Conservation (phyloP, 1,284 basidiomycete species). For the Ceratobasidium sp. region DNA sequence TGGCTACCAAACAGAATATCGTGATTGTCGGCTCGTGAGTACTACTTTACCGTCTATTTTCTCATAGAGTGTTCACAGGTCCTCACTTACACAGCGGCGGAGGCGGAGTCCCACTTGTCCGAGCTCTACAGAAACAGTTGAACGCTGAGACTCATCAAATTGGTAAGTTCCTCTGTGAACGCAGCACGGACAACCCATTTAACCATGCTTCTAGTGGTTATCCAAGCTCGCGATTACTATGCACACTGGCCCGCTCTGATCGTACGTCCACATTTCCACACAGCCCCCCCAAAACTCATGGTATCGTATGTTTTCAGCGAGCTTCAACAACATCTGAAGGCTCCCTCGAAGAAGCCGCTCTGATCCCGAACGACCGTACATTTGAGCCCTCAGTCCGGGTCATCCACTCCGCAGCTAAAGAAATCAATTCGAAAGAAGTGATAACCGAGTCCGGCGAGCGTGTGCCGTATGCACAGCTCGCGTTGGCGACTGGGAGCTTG, state of each 20-base stretch:
- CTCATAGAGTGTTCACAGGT: background rate
- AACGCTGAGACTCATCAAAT: conserved; percentile 28
- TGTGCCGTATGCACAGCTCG: conserved; percentile 56
- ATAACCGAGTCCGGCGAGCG: conserved; percentile 52
- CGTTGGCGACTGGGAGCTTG: conserved; percentile 69
- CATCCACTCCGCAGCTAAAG: conserved; percentile 50
- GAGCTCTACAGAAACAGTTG: conserved; percentile 13
- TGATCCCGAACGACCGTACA: conserved; percentile 61
- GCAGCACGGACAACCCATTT: background rate
- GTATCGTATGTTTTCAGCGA: conserved; percentile 53
- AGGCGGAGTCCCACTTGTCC: conserved; percentile 10
- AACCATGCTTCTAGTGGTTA: conserved; percentile 47
- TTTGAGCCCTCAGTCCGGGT: background rate
- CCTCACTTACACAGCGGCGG: conserved; percentile 20
- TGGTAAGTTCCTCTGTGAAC: background rate
- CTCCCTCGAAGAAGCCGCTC: conserved; percentile 57
- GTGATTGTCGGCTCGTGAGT: conserved; percentile 46
- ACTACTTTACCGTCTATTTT: conserved; percentile 53
- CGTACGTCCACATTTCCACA: background rate
- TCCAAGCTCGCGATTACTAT: conserved; percentile 36
- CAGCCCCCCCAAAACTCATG: background rate
- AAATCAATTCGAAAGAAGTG: conserved; percentile 59
- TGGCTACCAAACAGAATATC: conserved; percentile 45
- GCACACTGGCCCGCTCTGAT: conserved; percentile 34
- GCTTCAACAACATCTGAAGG: conserved; percentile 58